phyloP scores from a whole-genome alignment of 2,329 filamentous ascomycete species.

The Neonectria punicea region DNA sequence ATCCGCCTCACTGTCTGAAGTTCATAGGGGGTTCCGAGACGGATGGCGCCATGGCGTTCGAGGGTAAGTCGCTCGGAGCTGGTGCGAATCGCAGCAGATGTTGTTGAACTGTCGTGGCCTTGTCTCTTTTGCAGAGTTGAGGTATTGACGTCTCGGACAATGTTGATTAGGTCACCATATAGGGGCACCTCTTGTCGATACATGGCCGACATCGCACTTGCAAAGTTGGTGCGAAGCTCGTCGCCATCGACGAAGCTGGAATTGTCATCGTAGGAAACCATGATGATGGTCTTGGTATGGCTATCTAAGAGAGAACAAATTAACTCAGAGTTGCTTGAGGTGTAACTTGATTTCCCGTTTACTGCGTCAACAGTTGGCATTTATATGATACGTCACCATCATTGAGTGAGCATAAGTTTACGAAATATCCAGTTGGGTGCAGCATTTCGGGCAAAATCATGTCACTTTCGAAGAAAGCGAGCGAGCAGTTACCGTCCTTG shows the following conservation, averaged over 20 bases:
- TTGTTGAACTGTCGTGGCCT: not conserved
- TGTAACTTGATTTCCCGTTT: too few relatives aligned
- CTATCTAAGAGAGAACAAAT: too few relatives aligned
- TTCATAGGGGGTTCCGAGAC: conserved; percentile 56
- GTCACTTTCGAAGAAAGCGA: too few relatives aligned
- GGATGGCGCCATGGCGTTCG: conserved; percentile 58
- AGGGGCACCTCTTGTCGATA: conserved; percentile 46
- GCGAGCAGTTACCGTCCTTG: too few relatives aligned
- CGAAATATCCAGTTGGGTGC: too few relatives aligned
- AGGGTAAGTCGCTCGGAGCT: conserved; percentile 14
- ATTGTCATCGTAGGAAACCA: not conserved
- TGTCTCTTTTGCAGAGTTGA: not conserved
- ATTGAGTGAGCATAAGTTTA: too few relatives aligned
- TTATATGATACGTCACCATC: too few relatives aligned
- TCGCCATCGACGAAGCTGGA: not conserved
- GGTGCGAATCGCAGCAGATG: not conserved
- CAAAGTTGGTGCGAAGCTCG: not conserved
- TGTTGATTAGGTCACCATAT: conserved; percentile 42
- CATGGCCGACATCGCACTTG: conserved; percentile 44
- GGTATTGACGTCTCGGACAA: conserved; percentile 39
- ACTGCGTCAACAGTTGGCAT: too few relatives aligned
- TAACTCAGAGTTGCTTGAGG: too few relatives aligned
- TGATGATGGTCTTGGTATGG: too few relatives aligned
- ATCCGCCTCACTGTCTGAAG: conserved; percentile 54
- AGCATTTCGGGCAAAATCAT: too few relatives aligned